Evolutionary conservation across 2,329 filamentous ascomycete genomes (phyloP).

Genomic region (Aphanocladium album): DNA sequence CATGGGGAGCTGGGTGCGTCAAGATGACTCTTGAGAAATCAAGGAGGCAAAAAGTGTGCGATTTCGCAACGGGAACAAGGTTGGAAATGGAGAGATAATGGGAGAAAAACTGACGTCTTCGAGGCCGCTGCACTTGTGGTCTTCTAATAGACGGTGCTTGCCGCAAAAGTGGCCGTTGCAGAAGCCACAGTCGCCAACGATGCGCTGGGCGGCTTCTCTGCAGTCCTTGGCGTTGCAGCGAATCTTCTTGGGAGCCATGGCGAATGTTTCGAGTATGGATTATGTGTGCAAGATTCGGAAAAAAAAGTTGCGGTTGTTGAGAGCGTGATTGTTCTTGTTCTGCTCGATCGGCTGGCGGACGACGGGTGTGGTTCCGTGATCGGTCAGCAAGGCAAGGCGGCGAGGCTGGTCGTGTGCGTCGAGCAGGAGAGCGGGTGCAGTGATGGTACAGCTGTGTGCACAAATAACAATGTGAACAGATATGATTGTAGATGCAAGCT

Average conservation of each 20-base stretch:
- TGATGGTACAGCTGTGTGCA: neutral
- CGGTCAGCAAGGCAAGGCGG: conserved; percentile 1
- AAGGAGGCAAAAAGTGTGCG: neutral
- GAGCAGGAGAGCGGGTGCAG: neutral
- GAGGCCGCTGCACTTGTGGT: conserved; percentile 86
- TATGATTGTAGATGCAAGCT: neutral
- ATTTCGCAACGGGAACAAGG: no score
- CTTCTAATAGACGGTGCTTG: conserved; percentile 88
- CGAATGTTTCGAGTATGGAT: neutral
- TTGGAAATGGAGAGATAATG: no score
- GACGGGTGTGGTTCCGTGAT: conserved; percentile 4
- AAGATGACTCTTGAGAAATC: neutral
- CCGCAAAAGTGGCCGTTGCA: conserved; percentile 92
- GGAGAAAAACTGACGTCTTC: conserved; percentile 63
- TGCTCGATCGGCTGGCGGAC: neutral
- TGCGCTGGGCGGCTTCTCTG: conserved; percentile 80
- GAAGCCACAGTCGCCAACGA: conserved; percentile 94
- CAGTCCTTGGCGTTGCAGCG: conserved; percentile 88
- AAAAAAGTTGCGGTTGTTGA: neutral
- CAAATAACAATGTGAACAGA: neutral
- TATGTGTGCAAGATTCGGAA: neutral
- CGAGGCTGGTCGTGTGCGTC: conserved; percentile 4
- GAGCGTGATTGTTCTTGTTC: neutral
- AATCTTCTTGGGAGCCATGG: conserved; percentile 69
- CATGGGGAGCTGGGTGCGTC: neutral